Evolutionary conservation across 2,329 filamentous ascomycete species (phyloP).

Genomic region (Fusarium kyushuense): DNA sequence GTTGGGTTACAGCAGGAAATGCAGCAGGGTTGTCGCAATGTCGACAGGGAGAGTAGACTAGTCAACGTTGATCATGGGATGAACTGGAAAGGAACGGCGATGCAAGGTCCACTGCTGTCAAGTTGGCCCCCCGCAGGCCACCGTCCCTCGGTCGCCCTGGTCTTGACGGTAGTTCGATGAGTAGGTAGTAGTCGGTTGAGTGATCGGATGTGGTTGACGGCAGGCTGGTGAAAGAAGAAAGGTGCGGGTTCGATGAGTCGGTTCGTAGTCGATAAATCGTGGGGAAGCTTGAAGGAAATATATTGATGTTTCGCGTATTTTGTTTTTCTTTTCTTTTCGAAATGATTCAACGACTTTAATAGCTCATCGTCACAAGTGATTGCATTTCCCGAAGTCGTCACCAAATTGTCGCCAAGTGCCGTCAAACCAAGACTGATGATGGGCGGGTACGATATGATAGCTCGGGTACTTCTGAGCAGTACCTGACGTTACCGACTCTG

Average conservation of each 20-base stretch:
- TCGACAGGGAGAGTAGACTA: conserved; percentile 41
- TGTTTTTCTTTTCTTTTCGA: conserved; percentile 5
- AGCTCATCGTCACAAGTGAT: conserved; percentile 15
- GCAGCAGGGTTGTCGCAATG: conserved; percentile 38
- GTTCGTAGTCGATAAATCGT: neutral
- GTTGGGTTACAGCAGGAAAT: conserved; percentile 19
- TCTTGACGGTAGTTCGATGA: conserved; percentile 12
- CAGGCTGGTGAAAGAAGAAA: neutral
- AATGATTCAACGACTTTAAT: neutral
- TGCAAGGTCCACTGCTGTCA: conserved; percentile 45
- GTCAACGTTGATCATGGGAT: conserved; percentile 46
- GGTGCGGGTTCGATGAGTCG: conserved; percentile 1
- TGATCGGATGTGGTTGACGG: conserved; percentile 12
- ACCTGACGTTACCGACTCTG: neutral
- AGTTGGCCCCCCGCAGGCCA: conserved; percentile 26
- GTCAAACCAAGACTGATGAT: conserved; percentile 12
- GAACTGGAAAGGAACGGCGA: conserved; percentile 45
- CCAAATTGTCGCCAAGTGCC: conserved; percentile 16
- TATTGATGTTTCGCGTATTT: conserved; percentile 10
- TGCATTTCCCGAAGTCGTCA: conserved; percentile 14
- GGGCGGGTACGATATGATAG: neutral
- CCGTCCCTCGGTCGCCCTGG: conserved; percentile 25
- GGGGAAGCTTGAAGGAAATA: conserved; percentile 9
- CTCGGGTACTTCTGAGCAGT: neutral
- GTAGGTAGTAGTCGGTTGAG: conserved; percentile 15